phyloP scores from a whole-genome alignment of 1,139 yeast genomes.

The Saccharomyces hybrid region DNA sequence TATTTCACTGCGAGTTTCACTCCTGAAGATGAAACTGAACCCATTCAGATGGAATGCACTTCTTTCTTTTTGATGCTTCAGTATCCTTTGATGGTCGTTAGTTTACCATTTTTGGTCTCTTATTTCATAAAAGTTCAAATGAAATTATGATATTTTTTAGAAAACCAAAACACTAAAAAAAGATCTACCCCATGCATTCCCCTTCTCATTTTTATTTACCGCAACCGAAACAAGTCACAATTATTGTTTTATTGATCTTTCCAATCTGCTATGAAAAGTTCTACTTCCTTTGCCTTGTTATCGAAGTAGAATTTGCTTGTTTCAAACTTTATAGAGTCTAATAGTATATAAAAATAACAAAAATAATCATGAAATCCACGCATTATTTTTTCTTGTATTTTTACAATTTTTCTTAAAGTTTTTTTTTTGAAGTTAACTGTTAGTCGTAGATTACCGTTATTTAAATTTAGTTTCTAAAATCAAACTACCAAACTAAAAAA shows the following conservation, averaged over 20 bases:
- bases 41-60: slow-evolving; percentile 66
- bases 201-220: neutral
- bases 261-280: neutral
- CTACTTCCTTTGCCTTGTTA: neutral
- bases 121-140: slow-evolving; percentile 40
- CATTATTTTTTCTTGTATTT: neutral
- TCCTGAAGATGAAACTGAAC: slow-evolving; percentile 49
- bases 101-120: slow-evolving; percentile 60
- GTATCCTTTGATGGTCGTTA: slow-evolving; percentile 48
- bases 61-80: slow-evolving; percentile 57
- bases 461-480: neutral
- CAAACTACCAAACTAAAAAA: neutral
- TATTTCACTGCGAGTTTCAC: slow-evolving; percentile 72
- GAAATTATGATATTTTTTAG: slow-evolving; percentile 6
- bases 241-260: neutral
- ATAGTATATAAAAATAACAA: neutral
- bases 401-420: neutral
- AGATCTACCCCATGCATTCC: neutral
- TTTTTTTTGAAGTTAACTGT: neutral
- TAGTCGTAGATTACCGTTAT: neutral
- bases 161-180: neutral
- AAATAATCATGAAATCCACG: neutral
- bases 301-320: neutral
- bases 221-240: neutral
- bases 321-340: neutral